Evolutionary conservation across 2,329 filamentous ascomycete genomes (phyloP), one percentile per base, ranked within the genome.

Genomic region (Lasiodiplodia gonubiensis): DNA sequence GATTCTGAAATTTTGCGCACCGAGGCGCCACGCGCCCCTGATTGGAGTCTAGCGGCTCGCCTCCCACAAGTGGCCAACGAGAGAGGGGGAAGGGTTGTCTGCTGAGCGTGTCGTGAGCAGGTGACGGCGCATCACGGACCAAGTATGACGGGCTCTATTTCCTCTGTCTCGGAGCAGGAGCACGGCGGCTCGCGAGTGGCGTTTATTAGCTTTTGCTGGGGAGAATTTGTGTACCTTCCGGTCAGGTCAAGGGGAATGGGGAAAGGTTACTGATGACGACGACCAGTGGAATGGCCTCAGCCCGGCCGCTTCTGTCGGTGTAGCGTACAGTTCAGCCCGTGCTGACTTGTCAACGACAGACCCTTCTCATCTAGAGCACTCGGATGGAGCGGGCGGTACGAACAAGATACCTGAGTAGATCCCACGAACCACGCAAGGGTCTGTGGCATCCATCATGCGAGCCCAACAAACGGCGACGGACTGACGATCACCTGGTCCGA

Each of bases 361-460:
- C 33, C n/a, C n/a, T n/a, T n/a, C n/a, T n/a, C n/a, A n/a, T 54
- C 52, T n/a, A n/a, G 27, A 33, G 25, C 27, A 8, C 27, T 55
- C 27, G 30, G 33, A n/a, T 37, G 53, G 33, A n/a, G 23, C 30
- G 27, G 25, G n/a, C 55, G 37, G 37, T 48, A 60, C 37, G 57
- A 33, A 33, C 30, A 33, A 33, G 30, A 33, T 61, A 30, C 57
- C 57, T 61, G 57, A 23, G 57, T 27, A 48, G 57, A 61, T 61
- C 57, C 30, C 48, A 46, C 48, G 57, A 61, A 49, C 57, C 42
- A 39, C 57, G 42, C 39, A 49, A 49, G 57, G 57, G 57, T 61
- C 54, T 12, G 12, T 16, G 30, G n/a, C 18, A 23, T 16, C 18
- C 23, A 14, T n/a, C 37, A 6, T 7, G 14, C 23, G 21, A 27